Evolutionary conservation across 768 basidiomycete species (phyloP), one percentile per base, ranked within the genome.

Genomic region (Suillus subluteus): DNA sequence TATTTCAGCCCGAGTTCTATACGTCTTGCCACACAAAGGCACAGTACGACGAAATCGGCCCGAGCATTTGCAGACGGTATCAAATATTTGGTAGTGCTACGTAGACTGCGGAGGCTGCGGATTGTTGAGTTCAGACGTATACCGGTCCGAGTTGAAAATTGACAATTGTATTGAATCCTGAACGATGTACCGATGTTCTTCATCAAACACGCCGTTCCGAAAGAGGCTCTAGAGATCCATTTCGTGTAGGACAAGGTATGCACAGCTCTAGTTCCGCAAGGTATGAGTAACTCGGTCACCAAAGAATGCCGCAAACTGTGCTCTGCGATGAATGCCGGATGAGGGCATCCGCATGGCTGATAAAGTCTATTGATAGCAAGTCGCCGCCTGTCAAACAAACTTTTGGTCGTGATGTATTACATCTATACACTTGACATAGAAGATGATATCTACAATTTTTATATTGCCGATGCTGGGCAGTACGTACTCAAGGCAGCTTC

Each of bases 61-160:
- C 95, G 16, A 94, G 91, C 75, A 95, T 96, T 71, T 95, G 92
- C 80, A 86, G 95, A 75, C 86, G 95, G 67, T 96, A 96, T 83
- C 91, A 94, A 78, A 96, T 96, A 71, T 96, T 96, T 73, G 95
- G 95, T 67, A 94, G 91, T 73, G 92, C 91, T 52, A 92, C 91
- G 44, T 93, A 86, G 71, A 65, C 37, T 40, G 21, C 16, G 26
- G 26, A 58, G 71, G 66, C 37, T 40, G 21, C 16, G 26, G 26
- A 58, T 30, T 63, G 8, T 26, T 58, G 50, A 16, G 44, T 52
- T 26, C n/a, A 52, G 18, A 48, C 59, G n/a, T 32, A 62, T 62
- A 21, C 32, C 32, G 55, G 21, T 3, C 32, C 11, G 32, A 15
- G 38, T 21, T 41, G 26, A 61, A 61, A 61, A 30, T 16, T 35